Evolutionary conservation across 192 early-diverging fungal genomes (phyloP).

Genomic region (Dissophora globulifera): DNA sequence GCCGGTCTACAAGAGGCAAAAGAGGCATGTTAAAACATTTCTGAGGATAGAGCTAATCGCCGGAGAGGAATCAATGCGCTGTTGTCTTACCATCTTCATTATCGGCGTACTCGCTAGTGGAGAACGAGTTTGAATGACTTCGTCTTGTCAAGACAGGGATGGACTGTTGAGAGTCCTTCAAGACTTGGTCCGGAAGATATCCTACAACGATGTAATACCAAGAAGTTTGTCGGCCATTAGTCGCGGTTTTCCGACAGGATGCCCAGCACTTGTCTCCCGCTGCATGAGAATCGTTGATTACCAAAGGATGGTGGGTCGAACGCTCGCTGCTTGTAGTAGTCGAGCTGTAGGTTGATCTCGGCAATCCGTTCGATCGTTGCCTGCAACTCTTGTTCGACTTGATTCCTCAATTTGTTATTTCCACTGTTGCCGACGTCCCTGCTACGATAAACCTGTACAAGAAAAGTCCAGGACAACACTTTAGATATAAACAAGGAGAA

Average conservation of each 20-base stretch:
- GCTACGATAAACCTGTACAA: conserved; percentile 32
- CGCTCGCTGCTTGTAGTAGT: conserved; percentile 45
- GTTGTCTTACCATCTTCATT: conserved; percentile 39
- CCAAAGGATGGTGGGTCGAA: conserved; percentile 45
- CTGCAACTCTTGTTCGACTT: conserved; percentile 34
- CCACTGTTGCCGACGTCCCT: conserved; percentile 36
- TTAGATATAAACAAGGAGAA: no score
- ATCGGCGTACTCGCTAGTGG: conserved; percentile 49
- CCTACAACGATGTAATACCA: conserved; percentile 11
- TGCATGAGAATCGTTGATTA: no score
- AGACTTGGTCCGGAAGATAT: conserved; percentile 23
- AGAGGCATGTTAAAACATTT: neutral
- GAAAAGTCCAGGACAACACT: no score
- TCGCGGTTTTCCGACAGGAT: neutral
- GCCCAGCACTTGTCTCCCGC: no score
- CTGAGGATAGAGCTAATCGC: neutral
- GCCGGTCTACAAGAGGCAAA: conserved; percentile 15
- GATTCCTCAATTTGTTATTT: conserved; percentile 45
- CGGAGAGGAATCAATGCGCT: neutral
- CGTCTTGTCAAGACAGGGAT: conserved; percentile 23
- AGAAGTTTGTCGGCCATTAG: neutral
- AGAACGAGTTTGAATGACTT: conserved; percentile 52
- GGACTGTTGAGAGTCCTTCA: conserved; percentile 32
- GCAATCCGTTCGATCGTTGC: conserved; percentile 35
- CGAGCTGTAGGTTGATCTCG: conserved; percentile 34